Evolutionary conservation across 2,329 filamentous ascomycete genomes (phyloP).

Genomic region (Xylariaceae sp.): DNA sequence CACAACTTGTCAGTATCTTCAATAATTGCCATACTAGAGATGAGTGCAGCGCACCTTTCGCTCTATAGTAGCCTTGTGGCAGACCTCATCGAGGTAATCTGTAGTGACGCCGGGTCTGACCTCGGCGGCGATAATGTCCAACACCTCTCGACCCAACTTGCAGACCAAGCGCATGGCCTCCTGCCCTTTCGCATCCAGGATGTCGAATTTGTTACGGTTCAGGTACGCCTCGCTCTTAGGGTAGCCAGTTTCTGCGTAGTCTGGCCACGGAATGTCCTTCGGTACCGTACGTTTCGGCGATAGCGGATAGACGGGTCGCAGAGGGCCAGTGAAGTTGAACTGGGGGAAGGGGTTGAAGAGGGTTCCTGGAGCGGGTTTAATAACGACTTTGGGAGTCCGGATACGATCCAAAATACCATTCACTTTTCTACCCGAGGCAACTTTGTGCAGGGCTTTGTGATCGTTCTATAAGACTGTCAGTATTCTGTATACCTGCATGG

Average conservation of each 20-base stretch:
- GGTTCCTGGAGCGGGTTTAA: slow-evolving; percentile 87
- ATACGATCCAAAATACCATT: slow-evolving; percentile 68
- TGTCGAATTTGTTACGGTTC: slow-evolving; percentile 73
- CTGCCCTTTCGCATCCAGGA: slow-evolving; percentile 73
- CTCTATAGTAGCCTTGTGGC: slow-evolving; percentile 91
- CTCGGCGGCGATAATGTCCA: slow-evolving; percentile 84
- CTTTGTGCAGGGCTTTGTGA: slow-evolving; percentile 82
- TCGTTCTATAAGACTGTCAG: slow-evolving; percentile 50
- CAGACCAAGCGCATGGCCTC: slow-evolving; percentile 93
- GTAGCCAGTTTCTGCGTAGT: slow-evolving; percentile 83
- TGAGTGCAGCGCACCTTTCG: slow-evolving; percentile 64
- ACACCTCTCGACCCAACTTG: slow-evolving; percentile 76
- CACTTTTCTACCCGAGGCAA: slow-evolving; percentile 45
- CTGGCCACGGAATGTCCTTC: slow-evolving; percentile 73
- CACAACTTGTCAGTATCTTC: slow-evolving; percentile 12
- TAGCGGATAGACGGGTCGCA: slow-evolving; percentile 84
- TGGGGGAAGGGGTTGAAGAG: slow-evolving; percentile 88
- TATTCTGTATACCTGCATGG: neutral
- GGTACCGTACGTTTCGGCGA: slow-evolving; percentile 69
- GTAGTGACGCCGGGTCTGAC: slow-evolving; percentile 89
- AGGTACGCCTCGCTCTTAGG: slow-evolving; percentile 56
- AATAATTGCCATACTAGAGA: neutral
- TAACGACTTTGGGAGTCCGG: slow-evolving; percentile 73
- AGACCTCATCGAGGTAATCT: slow-evolving; percentile 89
- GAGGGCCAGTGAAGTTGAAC: slow-evolving; percentile 72